These are phyloP conservation scores for Puccinellia tenuiflora DNA, from an alignment of 176 grass and related monocot genomes.

Conservation along the genomic window DNA sequence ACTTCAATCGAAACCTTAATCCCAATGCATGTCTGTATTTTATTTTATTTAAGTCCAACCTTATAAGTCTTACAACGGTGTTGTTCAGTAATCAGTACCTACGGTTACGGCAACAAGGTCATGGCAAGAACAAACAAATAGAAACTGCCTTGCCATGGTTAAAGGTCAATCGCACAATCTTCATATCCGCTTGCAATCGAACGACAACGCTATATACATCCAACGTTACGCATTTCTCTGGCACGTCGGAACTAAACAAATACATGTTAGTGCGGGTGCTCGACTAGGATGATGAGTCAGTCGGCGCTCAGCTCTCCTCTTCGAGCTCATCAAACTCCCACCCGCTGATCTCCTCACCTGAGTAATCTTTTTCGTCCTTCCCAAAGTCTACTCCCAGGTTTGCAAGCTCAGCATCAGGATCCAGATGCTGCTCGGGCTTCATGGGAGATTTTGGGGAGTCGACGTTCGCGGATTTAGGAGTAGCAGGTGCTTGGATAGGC, in stretches of 20 bases:
- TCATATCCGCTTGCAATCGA: background rate
- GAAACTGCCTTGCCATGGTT: slow-evolving; percentile 33
- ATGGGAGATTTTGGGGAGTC: slow-evolving; percentile 52
- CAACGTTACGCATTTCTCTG: background rate
- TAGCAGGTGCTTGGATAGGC: slow-evolving; percentile 34
- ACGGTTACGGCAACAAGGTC: background rate
- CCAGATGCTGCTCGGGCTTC: slow-evolving; percentile 32
- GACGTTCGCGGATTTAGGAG: slow-evolving; percentile 28
- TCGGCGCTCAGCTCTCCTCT: slow-evolving; percentile 54
- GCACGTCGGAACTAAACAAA: background rate
- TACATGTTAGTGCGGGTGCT: slow-evolving; percentile 16
- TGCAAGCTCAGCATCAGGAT: slow-evolving; percentile 51
- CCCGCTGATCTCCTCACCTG: slow-evolving; percentile 55
- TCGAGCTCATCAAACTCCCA: slow-evolving; percentile 97
- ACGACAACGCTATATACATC: slow-evolving; percentile 22
- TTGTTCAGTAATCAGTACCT: slow-evolving; percentile 11
- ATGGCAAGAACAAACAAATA: slow-evolving; percentile 54
- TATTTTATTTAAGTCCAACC: too few relatives aligned
- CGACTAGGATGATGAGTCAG: background rate
- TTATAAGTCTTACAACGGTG: slow-evolving; percentile 12
- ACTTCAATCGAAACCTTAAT: background rate
- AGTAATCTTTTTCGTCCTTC: slow-evolving; percentile 54
- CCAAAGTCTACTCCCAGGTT: slow-evolving; percentile 51
- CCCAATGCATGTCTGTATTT: background rate
- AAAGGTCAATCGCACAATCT: background rate